Evolutionary conservation across 2,329 filamentous ascomycete genomes (phyloP), one percentile per base, ranked within the genome.

Genomic region (Aulographum hederae): DNA sequence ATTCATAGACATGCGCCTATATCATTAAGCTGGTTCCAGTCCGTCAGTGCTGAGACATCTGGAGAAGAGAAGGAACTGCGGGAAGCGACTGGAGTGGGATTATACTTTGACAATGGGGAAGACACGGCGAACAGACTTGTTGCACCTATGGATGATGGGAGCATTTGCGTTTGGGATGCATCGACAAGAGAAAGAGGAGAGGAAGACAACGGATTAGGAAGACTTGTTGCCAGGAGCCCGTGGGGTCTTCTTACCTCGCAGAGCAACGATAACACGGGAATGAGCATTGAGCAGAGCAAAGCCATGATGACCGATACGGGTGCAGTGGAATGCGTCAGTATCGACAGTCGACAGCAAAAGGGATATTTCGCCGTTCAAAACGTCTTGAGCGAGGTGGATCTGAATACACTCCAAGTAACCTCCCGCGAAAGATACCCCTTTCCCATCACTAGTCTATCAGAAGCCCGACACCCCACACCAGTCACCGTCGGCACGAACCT

Each of bases 301-400:
- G 45, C 69, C 2, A 73, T 75, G 40, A 70, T 73, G 60, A 73
- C 78, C n/a, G 73, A 74, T 41, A 72, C 74, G 41, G 52, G 65
- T 35, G 71, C 82, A 0, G 78, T 80, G 0, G 84, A 93, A 48
- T 84, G 78, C 45, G 76, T 93, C 28, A 84, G 75, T 45, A 67
- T 93, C 30, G 75, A 91, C 53, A 78, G 67, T 43, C 51, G 60
- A 28, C 60, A 61, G 21, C 63, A 73, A 43, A 67, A 67, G 44
- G 84, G 75, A 10, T 92, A 81, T 51, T 75, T 93, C 51, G 81
- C 81, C 2, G 71, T 89, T 8, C 74, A 79, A 34, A 76, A 74
- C 45, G 60, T 70, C 25, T 64, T 94, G 4, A 73, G 84, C 32
- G 81, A 92, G 47, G 69, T 94, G 15, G 84, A 94, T 48, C 62